These are phyloP conservation scores for Lasiodiplodia hormozganensis DNA, from an alignment of 2,329 filamentous ascomycete species.

Conservation along the genomic window DNA sequence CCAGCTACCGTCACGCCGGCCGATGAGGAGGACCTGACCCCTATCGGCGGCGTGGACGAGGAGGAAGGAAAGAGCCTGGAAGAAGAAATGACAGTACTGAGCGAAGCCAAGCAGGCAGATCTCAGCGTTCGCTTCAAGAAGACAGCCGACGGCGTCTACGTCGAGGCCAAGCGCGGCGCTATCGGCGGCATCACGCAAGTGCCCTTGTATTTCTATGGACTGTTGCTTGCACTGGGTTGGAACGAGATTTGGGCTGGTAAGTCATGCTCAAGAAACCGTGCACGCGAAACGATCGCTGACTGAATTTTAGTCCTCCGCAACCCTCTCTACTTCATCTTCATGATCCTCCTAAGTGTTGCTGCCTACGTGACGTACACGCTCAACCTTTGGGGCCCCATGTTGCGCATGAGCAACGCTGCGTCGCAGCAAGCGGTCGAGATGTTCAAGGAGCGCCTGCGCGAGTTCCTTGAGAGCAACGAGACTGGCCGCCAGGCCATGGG, in stretches of 20 bases:
- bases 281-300: neutral
- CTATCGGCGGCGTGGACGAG: conserved; percentile 93
- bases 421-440: conserved; percentile 86
- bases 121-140: conserved; percentile 97
- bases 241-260: conserved; percentile 95
- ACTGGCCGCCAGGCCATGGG: conserved; percentile 82
- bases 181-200: conserved; percentile 95
- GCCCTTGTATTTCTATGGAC: conserved; percentile 90
- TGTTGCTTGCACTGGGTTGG: conserved; percentile 93
- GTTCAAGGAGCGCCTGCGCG: conserved; percentile 86
- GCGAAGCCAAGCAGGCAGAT: conserved; percentile 88
- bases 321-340: conserved; percentile 87
- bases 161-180: conserved; percentile 95
- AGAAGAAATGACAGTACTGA: conserved; percentile 95
- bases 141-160: conserved; percentile 95
- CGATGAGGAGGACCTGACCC: conserved; percentile 87
- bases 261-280: conserved; percentile 42
- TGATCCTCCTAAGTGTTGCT: conserved; percentile 76
- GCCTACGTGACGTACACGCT: conserved; percentile 92
- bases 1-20: conserved; percentile 76
- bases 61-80: conserved; percentile 93
- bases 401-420: conserved; percentile 93
- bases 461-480: conserved; percentile 89
- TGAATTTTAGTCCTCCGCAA: conserved; percentile 79
- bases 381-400: conserved; percentile 94